These are phyloP conservation scores for Alopecurus myosuroides DNA, from an alignment of 176 grass and related monocot genomes.

Conservation along the genomic window DNA sequence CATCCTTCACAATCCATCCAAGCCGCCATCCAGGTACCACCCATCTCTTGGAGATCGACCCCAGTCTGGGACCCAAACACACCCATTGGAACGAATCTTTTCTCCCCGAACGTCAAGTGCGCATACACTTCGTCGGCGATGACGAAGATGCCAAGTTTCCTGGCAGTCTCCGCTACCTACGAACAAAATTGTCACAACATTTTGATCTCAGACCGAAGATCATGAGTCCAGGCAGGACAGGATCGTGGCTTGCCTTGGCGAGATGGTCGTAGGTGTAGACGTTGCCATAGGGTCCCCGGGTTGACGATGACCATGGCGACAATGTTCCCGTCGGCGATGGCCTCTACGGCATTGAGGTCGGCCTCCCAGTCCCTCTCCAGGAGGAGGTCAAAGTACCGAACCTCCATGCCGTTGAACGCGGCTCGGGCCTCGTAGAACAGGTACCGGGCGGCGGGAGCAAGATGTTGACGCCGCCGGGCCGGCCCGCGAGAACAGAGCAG, in stretches of 20 bases:
- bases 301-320: slow-evolving; percentile 74
- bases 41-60: slow-evolving; percentile 84
- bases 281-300: slow-evolving; percentile 71
- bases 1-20: slow-evolving; percentile 69
- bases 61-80: slow-evolving; percentile 48
- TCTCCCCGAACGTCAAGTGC: slow-evolving; percentile 53
- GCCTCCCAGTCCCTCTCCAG: slow-evolving; percentile 63
- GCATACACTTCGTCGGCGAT: slow-evolving; percentile 75
- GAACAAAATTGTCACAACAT: neutral
- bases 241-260: slow-evolving; percentile 35
- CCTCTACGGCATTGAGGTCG: slow-evolving; percentile 42
- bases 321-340: slow-evolving; percentile 56
- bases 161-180: slow-evolving; percentile 51
- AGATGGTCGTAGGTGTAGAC: slow-evolving; percentile 69
- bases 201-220: neutral
- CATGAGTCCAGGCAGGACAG: neutral
- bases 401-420: slow-evolving; percentile 45
- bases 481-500: slow-evolving; percentile 39
- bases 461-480: slow-evolving; percentile 58
- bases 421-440: slow-evolving; percentile 53
- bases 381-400: slow-evolving; percentile 60
- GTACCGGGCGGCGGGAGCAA: slow-evolving; percentile 66
- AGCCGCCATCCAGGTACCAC: slow-evolving; percentile 75
- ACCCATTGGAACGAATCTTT: slow-evolving; percentile 58
- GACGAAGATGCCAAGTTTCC: slow-evolving; percentile 67